Conservation (phyloP, 768 basidiomycete species). For the Fistulinella prunicolor region DNA sequence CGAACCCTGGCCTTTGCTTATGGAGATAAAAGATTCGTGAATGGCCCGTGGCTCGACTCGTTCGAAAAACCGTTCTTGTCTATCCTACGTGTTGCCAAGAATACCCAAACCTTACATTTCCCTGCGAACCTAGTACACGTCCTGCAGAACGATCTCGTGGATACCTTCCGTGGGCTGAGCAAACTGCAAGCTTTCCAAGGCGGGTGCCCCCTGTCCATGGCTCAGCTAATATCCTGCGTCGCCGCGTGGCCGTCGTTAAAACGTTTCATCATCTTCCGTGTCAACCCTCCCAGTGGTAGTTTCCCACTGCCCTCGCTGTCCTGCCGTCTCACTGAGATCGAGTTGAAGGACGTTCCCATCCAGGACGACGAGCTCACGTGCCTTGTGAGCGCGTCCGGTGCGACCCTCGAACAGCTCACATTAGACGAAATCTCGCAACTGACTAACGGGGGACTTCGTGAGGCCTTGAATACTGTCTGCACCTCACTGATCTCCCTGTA, state of each 20-base stretch:
- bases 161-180: background rate
- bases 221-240: slow-evolving; percentile 2
- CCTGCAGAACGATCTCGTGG: background rate
- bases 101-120: slow-evolving; percentile 1
- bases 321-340: slow-evolving; percentile 3
- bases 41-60: no score
- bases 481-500: background rate
- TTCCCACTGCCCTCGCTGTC: background rate
- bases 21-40: background rate
- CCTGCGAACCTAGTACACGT: no score
- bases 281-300: background rate
- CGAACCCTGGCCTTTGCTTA: no score
- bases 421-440: background rate
- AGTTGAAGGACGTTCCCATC: background rate
- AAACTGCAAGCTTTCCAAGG: background rate
- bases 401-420: slow-evolving; percentile 7
- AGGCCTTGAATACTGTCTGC: background rate
- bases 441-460: slow-evolving; percentile 6
- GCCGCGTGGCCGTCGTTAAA: slow-evolving; percentile 11
- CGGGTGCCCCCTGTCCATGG: background rate
- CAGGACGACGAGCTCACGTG: slow-evolving; percentile 11
- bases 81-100: slow-evolving; percentile 1
- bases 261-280: background rate
- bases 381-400: slow-evolving; percentile 3
- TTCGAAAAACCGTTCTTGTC: background rate